A percentile compares a stretch with the other conserved stretches of the same genome.
Evolutionary conservation across 306 rosid species (phyloP).

Genomic region (Astragalus glycyphyllos): DNA sequence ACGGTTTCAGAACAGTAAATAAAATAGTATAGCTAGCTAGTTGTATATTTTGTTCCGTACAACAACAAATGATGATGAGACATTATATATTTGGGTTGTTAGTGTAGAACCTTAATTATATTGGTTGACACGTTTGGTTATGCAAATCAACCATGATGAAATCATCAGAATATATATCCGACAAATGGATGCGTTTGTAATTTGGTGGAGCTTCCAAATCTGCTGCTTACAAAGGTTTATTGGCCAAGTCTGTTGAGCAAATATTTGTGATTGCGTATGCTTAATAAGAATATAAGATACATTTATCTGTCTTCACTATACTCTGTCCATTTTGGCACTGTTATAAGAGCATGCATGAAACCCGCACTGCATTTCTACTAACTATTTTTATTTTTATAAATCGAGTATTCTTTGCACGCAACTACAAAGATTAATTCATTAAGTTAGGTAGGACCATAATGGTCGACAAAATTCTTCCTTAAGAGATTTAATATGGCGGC

Average conservation of each 20-base stretch:
- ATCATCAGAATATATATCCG: conserved; percentile 2
- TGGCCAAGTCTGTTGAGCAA: conserved; percentile 10
- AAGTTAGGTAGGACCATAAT: no score
- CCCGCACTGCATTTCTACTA: conserved; percentile 27
- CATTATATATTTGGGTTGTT: no score
- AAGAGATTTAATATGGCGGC: no score
- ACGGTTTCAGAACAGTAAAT: neutral
- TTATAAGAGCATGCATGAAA: conserved; percentile 12
- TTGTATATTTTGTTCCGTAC: neutral
- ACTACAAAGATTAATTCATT: no score
- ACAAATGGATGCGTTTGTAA: conserved; percentile 15
- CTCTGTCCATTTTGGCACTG: conserved; percentile 27
- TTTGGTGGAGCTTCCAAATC: conserved; percentile 21
- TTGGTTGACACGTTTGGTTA: neutral
- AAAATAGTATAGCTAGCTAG: neutral
- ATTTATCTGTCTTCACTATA: conserved; percentile 38
- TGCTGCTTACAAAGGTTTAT: conserved; percentile 1
- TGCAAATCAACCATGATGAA: conserved; percentile 28
- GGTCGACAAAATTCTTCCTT: no score
- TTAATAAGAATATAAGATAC: neutral
- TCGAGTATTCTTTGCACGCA: no score
- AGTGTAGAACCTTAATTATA: neutral
- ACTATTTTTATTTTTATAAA: no score
- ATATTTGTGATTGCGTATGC: conserved; percentile 32
- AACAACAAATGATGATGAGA: conserved; percentile 17